Conservation (phyloP, 441 rosid species). For the Syzygium malaccense region DNA sequence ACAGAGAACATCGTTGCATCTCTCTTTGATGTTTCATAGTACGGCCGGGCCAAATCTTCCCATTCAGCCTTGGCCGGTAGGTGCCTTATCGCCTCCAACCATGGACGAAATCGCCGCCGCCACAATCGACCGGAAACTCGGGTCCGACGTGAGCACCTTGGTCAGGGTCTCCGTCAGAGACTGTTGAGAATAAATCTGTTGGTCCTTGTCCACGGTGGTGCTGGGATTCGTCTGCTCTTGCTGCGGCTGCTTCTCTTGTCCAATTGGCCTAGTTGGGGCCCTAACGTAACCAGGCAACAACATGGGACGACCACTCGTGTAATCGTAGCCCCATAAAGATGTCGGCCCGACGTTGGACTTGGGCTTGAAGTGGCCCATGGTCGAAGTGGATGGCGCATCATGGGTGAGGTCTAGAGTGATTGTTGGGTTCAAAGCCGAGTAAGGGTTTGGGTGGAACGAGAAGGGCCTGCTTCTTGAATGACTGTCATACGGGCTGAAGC, state of each 20-base stretch:
- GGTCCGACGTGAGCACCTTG: slow-evolving; percentile 61
- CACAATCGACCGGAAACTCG: slow-evolving; percentile 51
- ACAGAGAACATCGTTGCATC: not conserved
- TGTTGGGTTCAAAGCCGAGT: slow-evolving; percentile 51
- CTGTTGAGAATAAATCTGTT: slow-evolving; percentile 20
- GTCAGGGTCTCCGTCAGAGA: slow-evolving; percentile 58
- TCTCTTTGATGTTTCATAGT: not conserved
- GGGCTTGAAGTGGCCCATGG: slow-evolving; percentile 31
- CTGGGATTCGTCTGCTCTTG: slow-evolving; percentile 3
- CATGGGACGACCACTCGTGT: not conserved
- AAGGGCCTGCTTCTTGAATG: slow-evolving; percentile 24
- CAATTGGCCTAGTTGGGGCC: slow-evolving; percentile 4
- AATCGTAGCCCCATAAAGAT: slow-evolving; percentile 26
- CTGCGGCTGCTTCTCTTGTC: slow-evolving; percentile 10
- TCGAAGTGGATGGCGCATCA: slow-evolving; percentile 12
- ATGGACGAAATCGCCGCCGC: slow-evolving; percentile 61
- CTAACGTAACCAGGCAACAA: not conserved
- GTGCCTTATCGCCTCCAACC: slow-evolving; percentile 26
- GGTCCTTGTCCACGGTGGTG: slow-evolving; percentile 11
- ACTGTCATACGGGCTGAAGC: slow-evolving; percentile 37
- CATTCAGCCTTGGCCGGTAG: not conserved
- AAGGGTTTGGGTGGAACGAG: slow-evolving; percentile 37
- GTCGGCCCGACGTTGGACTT: slow-evolving; percentile 31
- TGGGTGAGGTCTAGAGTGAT: slow-evolving; percentile 67
- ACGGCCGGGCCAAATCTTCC: not conserved